A percentile compares a stretch with the other conserved stretches of the same genome.
Conservation (phyloP, 306 rosid genomes). For the Vigna nakashimae region DNA sequence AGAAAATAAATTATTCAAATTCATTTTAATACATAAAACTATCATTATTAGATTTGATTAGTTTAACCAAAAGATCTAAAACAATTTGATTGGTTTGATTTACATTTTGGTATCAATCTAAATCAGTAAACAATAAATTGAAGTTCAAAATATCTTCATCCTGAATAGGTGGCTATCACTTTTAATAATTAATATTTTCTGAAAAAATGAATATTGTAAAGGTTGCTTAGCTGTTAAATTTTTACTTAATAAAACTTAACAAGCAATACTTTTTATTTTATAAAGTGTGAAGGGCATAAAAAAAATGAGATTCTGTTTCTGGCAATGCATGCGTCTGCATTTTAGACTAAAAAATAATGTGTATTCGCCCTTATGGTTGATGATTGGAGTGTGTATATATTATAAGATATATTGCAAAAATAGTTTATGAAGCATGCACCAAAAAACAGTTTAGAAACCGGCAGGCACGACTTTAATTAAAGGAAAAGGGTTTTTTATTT, state of each 20-base stretch:
- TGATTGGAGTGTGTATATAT: neutral
- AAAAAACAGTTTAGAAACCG: neutral
- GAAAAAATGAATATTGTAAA: neutral
- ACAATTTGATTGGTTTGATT: too few species aligned
- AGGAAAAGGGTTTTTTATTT: neutral
- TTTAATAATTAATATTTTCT: too few species aligned
- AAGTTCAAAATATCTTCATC: too few species aligned
- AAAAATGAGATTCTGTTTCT: slow-evolving; percentile 22
- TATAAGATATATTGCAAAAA: neutral
- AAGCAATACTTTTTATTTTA: neutral
- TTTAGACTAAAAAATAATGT: neutral
- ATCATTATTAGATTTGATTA: too few species aligned
- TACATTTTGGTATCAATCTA: too few species aligned
- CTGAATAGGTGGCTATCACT: too few species aligned
- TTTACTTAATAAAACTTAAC: neutral
- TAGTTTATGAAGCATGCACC: neutral
- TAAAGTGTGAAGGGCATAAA: neutral
- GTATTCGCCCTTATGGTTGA: neutral
- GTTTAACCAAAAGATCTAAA: too few species aligned
- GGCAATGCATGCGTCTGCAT: slow-evolving; percentile 30
- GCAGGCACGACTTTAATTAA: slow-evolving; percentile 43
- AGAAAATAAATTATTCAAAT: too few species aligned
- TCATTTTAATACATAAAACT: too few species aligned
- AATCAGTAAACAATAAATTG: too few species aligned
- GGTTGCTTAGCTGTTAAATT: neutral